Conservation (phyloP, 768 basidiomycete genomes). For the Clitopilus hobsonii region DNA sequence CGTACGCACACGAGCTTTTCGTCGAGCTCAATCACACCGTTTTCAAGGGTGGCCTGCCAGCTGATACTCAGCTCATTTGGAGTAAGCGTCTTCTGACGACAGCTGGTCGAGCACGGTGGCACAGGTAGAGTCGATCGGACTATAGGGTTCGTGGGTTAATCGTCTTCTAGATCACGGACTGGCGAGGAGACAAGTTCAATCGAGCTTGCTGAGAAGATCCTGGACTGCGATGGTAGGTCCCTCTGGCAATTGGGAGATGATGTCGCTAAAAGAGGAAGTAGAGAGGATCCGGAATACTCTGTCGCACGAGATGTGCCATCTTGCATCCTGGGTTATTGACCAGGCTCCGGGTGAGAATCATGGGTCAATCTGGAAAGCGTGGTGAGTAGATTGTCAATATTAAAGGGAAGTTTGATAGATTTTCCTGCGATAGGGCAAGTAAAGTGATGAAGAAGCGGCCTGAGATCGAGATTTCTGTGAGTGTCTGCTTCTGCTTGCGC, state of each 20-base stretch:
- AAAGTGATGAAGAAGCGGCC: constrained; percentile 65
- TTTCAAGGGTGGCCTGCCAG: constrained; percentile 52
- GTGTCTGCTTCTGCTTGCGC: constrained; percentile 1
- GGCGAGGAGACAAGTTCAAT: constrained; percentile 62
- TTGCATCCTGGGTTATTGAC: constrained; percentile 83
- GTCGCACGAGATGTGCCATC: constrained; percentile 90
- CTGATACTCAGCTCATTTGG: constrained; percentile 57
- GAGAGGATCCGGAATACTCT: constrained; percentile 80
- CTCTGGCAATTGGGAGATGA: neutral
- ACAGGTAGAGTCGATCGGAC: constrained; percentile 34
- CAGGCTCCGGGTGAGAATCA: constrained; percentile 67
- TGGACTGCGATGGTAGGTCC: constrained; percentile 65
- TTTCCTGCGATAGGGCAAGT: constrained; percentile 44
- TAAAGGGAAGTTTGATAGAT: neutral
- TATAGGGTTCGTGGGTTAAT: neutral
- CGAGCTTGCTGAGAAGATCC: constrained; percentile 77
- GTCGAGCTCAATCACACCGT: constrained; percentile 51
- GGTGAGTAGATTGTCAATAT: constrained; percentile 36
- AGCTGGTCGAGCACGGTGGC: constrained; percentile 67
- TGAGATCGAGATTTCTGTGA: constrained; percentile 69
- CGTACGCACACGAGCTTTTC: constrained; percentile 59
- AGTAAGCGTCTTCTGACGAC: constrained; percentile 62
- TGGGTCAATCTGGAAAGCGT: constrained; percentile 65
- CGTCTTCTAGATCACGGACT: constrained; percentile 40
- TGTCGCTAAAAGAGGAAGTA: constrained; percentile 19